Evolutionary conservation across 1,139 yeast genomes (phyloP), one percentile per base, ranked within the genome.

Genomic region (Petasospora rhodanensis): DNA sequence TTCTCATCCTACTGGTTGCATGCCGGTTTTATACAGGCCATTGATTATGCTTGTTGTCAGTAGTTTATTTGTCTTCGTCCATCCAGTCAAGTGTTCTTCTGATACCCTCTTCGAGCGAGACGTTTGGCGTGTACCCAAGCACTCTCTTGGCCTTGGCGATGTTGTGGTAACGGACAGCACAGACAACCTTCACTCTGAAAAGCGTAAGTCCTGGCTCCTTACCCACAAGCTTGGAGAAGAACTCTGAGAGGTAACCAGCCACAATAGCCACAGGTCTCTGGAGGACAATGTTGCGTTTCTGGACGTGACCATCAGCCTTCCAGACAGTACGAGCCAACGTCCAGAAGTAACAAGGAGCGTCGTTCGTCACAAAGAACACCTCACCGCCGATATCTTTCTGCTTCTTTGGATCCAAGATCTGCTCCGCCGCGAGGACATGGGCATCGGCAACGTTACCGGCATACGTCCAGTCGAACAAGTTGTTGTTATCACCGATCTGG

Each of bases 361-460:
- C 98, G 55, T 93, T 93, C 12, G 98, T 91, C 43, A 93, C 67
- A 52, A 91, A 85, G 59, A 87, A 91, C 0, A 84, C 75, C 56
- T 91, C 84, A 28, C 98, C 98, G 7, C 85, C 80, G 18, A 91
- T 76, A 23, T 55, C 40, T 2, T 51, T 43, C 14, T 68, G 63
- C 7, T 58, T 43, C 12, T 49, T 39, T 2, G 72, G 61, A 32
- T 69, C 64, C 34, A 86, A 60, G 14, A 89, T 61, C 58, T 79
- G 79, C 49, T 81, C 66, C 3, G 96, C 94, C 2, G 97, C 98
- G 35, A 91, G 66, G 8, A 91, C 87, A 59, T 93, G 99, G 6
- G 96, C 81, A 61, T 87, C 95, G 0, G 98, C 98, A 15, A 93
- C 97, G 58, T 93, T 93, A n/a, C 96, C 97, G n/a, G 83, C 98